These are phyloP conservation scores for Poa annua DNA, from an alignment of 176 grass and related monocot genomes.

Conservation along the genomic window DNA sequence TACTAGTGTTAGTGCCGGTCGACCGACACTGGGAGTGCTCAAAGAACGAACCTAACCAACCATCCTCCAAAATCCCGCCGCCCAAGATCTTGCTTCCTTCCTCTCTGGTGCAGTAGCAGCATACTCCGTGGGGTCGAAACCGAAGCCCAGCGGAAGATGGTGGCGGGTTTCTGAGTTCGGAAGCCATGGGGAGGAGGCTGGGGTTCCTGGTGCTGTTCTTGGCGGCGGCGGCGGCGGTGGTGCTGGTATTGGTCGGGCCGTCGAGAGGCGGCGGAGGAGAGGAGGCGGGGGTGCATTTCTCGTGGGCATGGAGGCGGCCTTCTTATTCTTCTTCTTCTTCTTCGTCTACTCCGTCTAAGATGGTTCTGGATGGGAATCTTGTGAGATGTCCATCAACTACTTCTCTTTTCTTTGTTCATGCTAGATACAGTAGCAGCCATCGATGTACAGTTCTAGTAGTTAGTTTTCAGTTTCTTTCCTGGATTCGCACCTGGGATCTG, in stretches of 20 bases:
- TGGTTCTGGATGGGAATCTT: slow-evolving; percentile 44
- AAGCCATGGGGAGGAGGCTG: slow-evolving; percentile 27
- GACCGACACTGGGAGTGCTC: slow-evolving; percentile 9
- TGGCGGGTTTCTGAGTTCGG: not conserved
- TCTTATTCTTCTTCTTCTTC: slow-evolving; percentile 17
- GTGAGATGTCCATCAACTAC: slow-evolving; percentile 9
- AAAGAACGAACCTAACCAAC: not conserved
- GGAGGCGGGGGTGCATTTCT: slow-evolving; percentile 27
- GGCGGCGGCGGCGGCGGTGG: not conserved
- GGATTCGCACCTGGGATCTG: not conserved
- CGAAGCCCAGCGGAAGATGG: not conserved
- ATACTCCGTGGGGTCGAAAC: not conserved
- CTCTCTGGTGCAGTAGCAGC: no score
- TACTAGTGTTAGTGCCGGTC: not conserved
- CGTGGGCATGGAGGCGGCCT: slow-evolving; percentile 24
- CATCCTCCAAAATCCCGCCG: not conserved
- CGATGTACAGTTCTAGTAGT: not conserved
- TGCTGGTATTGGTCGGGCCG: slow-evolving; percentile 10
- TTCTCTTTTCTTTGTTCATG: not conserved
- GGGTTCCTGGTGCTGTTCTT: slow-evolving; percentile 37
- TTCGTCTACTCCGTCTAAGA: not conserved
- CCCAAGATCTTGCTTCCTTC: slow-evolving; percentile 13
- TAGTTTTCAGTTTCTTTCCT: not conserved
- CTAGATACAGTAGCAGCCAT: not conserved
- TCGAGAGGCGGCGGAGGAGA: slow-evolving; percentile 3